Evolutionary conservation across 2,329 filamentous ascomycete genomes (phyloP).

Genomic region (Neonectria magnoliae): DNA sequence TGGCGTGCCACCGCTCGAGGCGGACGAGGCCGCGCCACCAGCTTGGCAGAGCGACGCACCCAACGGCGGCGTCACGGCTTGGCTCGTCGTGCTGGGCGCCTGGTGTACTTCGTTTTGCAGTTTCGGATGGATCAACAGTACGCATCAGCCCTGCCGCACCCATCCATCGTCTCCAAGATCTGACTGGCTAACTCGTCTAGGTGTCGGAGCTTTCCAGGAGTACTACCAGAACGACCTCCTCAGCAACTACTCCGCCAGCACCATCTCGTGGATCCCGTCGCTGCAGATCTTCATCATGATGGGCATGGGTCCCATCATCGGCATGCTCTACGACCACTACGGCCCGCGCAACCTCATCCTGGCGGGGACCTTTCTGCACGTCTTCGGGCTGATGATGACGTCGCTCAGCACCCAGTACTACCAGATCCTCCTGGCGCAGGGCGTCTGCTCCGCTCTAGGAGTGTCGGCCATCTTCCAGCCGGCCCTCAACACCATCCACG

Average conservation of each 20-base stretch:
- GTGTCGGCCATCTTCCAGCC: constrained; percentile 48
- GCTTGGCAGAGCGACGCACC: constrained; percentile 6
- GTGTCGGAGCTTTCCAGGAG: constrained; percentile 63
- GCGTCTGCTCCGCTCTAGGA: constrained; percentile 50
- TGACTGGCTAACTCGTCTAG: constrained; percentile 30
- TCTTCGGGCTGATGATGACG: constrained; percentile 73
- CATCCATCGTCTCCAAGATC: not conserved
- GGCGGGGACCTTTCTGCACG: constrained; percentile 63
- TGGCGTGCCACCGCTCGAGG: not conserved
- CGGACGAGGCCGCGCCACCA: constrained; percentile 14
- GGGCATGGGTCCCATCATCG: constrained; percentile 66
- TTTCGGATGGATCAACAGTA: constrained; percentile 58
- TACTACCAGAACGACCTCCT: constrained; percentile 64
- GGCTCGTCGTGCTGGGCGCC: constrained; percentile 50
- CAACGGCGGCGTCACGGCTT: constrained; percentile 45
- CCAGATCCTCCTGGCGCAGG: constrained; percentile 54
- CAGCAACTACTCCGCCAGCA: constrained; percentile 58
- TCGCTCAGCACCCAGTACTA: constrained; percentile 56
- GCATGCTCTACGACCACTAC: constrained; percentile 69
- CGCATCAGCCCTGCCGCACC: not conserved
- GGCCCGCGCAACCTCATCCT: constrained; percentile 68
- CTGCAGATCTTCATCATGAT: constrained; percentile 66
- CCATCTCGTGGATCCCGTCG: constrained; percentile 69
- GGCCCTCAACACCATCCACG: constrained; percentile 44
- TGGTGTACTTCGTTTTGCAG: constrained; percentile 53